These are phyloP conservation scores for Agaricales sp. DNA, from an alignment of 1,284 basidiomycete species.

Conservation along the genomic window DNA sequence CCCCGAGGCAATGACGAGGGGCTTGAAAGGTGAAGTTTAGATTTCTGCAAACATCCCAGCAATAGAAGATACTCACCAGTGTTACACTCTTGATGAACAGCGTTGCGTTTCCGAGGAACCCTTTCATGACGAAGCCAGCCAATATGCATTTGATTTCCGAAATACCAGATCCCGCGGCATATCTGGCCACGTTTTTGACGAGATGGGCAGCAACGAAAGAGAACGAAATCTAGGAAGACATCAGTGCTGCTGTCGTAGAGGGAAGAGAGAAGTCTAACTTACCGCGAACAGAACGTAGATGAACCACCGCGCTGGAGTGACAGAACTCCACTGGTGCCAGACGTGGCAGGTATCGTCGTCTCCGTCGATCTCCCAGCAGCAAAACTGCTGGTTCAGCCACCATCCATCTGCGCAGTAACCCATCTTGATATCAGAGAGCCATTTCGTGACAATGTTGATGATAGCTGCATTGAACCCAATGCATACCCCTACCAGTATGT, in stretches of 20 bases:
- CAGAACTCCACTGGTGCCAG: constrained; percentile 88
- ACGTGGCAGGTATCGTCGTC: constrained; percentile 80
- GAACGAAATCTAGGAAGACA: constrained; percentile 49
- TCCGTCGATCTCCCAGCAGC: constrained; percentile 91
- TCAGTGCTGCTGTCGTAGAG: not conserved
- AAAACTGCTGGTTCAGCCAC: constrained; percentile 98
- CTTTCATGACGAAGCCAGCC: constrained; percentile 95
- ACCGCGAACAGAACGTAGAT: constrained; percentile 88
- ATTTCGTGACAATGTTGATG: constrained; percentile 94
- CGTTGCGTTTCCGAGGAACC: constrained; percentile 85
- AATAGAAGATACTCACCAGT: constrained; percentile 47
- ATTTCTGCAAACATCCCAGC: constrained; percentile 6
- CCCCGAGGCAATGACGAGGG: constrained; percentile 94
- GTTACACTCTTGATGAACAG: constrained; percentile 89
- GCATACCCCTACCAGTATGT: constrained; percentile 75
- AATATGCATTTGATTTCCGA: constrained; percentile 99
- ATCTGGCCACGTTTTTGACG: constrained; percentile 83
- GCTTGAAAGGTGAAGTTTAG: constrained; percentile 39
- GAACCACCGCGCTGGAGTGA: constrained; percentile 69
- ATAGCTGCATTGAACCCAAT: constrained; percentile 93
- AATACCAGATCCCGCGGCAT: constrained; percentile 96
- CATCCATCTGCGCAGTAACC: constrained; percentile 95
- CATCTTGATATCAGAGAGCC: constrained; percentile 96
- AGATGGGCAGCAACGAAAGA: constrained; percentile 82
- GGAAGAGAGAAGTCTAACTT: constrained; percentile 21